Percentiles rank a stretch among this genome's conserved stretches.
Conservation (phyloP, 192 early-diverging fungal species). For the Dimargaris xerosporica region DNA sequence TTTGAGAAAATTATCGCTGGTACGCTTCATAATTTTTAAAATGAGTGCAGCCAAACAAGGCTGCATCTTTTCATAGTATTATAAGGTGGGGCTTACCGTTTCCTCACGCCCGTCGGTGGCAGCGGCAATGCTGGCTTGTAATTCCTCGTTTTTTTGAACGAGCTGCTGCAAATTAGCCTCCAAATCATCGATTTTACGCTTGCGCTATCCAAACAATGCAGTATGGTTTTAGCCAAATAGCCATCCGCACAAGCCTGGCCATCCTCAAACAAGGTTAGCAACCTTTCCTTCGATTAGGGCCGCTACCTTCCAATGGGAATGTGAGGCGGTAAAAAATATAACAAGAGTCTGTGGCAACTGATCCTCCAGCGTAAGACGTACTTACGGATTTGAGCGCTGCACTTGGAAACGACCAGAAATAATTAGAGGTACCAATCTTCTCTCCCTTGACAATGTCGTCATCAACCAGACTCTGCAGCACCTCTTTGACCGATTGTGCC, state of each 20-base stretch:
- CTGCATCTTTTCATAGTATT: background rate
- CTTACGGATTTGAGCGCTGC: slow-evolving; percentile 22
- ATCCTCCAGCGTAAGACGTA: background rate
- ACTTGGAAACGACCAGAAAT: slow-evolving; percentile 82
- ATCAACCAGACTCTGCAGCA: slow-evolving; percentile 64
- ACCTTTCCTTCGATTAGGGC: too few species aligned
- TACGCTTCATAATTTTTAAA: too few species aligned
- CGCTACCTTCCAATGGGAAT: too few species aligned
- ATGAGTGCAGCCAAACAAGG: too few species aligned
- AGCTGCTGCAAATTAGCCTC: slow-evolving; percentile 31
- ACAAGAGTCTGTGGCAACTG: too few species aligned
- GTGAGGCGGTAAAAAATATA: too few species aligned
- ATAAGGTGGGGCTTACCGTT: slow-evolving; percentile 24
- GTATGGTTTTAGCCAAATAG: too few species aligned
- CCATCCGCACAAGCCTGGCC: too few species aligned
- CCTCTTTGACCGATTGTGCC: slow-evolving; percentile 63
- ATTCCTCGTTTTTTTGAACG: slow-evolving; percentile 25
- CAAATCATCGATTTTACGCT: slow-evolving; percentile 31
- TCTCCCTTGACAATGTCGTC: slow-evolving; percentile 64
- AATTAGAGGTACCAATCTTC: slow-evolving; percentile 83
- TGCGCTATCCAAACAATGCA: slow-evolving; percentile 22
- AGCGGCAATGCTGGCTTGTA: slow-evolving; percentile 27
- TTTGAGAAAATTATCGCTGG: background rate
- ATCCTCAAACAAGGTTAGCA: too few species aligned
- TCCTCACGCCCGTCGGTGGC: slow-evolving; percentile 46